Conservation (phyloP, 2,329 filamentous ascomycete species). For the Ophiostoma montium region DNA sequence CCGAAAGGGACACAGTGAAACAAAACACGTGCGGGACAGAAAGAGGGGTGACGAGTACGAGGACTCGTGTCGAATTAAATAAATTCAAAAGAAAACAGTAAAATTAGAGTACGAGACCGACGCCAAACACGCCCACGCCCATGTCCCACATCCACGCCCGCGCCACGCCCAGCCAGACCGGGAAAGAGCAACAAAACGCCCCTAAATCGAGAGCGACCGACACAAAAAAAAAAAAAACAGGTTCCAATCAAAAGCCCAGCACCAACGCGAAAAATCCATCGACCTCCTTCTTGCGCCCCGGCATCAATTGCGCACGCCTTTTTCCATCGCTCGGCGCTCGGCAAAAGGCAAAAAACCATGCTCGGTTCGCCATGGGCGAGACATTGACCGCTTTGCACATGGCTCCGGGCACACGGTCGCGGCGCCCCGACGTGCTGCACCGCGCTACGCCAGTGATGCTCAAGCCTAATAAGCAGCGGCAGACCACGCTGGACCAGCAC, state of each 20-base stretch:
- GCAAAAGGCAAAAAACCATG: no score
- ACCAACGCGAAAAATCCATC: not conserved
- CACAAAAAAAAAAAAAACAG: slow-evolving; percentile 2
- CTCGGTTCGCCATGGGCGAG: slow-evolving; percentile 12
- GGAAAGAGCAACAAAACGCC: not conserved
- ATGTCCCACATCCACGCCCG: no score
- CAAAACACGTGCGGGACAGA: no score
- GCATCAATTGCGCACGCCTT: not conserved
- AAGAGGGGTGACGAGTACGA: no score
- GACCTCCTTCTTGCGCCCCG: not conserved
- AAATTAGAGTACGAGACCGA: no score
- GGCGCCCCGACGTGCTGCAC: slow-evolving; percentile 13
- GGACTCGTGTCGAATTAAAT: no score
- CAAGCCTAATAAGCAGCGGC: slow-evolving; percentile 10
- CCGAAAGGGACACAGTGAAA: no score
- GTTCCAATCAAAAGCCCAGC: not conserved
- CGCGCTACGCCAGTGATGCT: slow-evolving; percentile 11
- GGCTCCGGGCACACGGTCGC: slow-evolving; percentile 15
- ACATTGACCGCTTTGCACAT: slow-evolving; percentile 13
- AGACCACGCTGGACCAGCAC: slow-evolving; percentile 11
- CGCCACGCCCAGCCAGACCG: not conserved
- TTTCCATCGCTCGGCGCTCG: no score
- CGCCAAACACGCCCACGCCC: no score
- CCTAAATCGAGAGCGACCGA: not conserved
- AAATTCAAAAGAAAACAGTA: no score